phyloP scores from a whole-genome alignment of 2,329 filamentous ascomycete species.

The Apiospora koreana region DNA sequence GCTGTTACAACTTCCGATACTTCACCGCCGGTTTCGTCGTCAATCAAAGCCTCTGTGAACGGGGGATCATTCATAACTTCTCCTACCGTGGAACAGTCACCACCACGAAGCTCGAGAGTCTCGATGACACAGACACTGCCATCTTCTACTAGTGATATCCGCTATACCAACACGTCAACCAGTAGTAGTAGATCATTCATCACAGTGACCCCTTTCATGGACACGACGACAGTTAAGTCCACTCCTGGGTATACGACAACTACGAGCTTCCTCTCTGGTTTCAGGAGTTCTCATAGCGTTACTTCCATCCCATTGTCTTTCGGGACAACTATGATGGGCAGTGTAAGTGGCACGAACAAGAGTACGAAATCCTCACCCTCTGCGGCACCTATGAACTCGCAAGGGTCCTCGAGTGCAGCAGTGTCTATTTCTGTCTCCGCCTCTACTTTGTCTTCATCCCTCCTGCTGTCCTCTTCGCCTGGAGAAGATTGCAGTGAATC shows the following conservation, averaged over 20 bases:
- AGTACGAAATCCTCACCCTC: neutral
- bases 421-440: neutral
- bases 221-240: neutral
- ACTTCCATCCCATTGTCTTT: neutral
- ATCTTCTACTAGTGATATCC: neutral
- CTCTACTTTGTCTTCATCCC: neutral
- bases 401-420: neutral
- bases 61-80: neutral
- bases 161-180: neutral
- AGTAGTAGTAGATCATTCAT: neutral
- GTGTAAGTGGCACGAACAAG: neutral
- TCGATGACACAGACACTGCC: neutral
- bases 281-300: neutral
- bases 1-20: neutral
- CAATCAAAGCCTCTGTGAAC: neutral
- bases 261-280: neutral
- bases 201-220: neutral
- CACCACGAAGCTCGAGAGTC: too few species aligned
- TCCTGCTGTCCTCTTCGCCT: neutral
- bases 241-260: neutral
- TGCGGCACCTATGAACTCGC: neutral
- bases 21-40: neutral
- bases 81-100: neutral
- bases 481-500: neutral
- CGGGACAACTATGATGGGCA: neutral